Evolutionary conservation across 192 early-diverging fungal genomes (phyloP).

Genomic region (Coemansia sp.): DNA sequence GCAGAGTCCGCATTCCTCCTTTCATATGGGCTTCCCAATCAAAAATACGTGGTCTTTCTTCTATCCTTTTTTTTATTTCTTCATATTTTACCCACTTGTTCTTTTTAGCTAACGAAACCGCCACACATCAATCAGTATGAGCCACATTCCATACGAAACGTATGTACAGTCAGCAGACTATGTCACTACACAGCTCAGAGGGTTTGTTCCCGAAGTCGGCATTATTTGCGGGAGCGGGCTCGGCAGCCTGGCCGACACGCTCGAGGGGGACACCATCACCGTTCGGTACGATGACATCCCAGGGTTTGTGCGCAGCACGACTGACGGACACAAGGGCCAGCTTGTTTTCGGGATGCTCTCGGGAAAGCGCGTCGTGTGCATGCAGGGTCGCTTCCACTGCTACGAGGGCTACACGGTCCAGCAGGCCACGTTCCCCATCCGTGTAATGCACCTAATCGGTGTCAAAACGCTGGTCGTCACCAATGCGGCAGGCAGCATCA

Average conservation of each 20-base stretch:
- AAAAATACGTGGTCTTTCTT: too few relatives aligned
- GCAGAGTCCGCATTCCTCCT: too few relatives aligned
- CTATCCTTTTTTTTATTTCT: too few relatives aligned
- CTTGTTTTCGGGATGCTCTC: slow-evolving; percentile 84
- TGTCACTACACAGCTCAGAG: slow-evolving; percentile 16
- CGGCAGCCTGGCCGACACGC: slow-evolving; percentile 75
- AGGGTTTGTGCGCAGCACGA: slow-evolving; percentile 76
- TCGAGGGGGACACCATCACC: slow-evolving; percentile 60
- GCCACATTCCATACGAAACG: slow-evolving; percentile 40
- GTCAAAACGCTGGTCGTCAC: slow-evolving; percentile 77
- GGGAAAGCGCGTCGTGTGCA: slow-evolving; percentile 73
- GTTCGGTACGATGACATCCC: slow-evolving; percentile 82
- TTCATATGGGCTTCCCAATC: too few relatives aligned
- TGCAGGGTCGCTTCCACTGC: slow-evolving; percentile 90
- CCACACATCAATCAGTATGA: slow-evolving; percentile 7
- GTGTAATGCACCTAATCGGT: slow-evolving; percentile 84
- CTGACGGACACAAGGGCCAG: slow-evolving; percentile 54
- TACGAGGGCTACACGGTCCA: slow-evolving; percentile 85
- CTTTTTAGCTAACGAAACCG: neutral
- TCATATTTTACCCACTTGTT: too few relatives aligned
- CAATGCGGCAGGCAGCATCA: slow-evolving; percentile 87
- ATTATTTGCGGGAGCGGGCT: slow-evolving; percentile 92
- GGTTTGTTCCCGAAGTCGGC: slow-evolving; percentile 58
- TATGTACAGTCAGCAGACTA: slow-evolving; percentile 42
- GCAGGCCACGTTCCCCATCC: slow-evolving; percentile 81